phyloP scores from a whole-genome alignment of 164 flowering plant species.

The Berberis vulgaris region DNA sequence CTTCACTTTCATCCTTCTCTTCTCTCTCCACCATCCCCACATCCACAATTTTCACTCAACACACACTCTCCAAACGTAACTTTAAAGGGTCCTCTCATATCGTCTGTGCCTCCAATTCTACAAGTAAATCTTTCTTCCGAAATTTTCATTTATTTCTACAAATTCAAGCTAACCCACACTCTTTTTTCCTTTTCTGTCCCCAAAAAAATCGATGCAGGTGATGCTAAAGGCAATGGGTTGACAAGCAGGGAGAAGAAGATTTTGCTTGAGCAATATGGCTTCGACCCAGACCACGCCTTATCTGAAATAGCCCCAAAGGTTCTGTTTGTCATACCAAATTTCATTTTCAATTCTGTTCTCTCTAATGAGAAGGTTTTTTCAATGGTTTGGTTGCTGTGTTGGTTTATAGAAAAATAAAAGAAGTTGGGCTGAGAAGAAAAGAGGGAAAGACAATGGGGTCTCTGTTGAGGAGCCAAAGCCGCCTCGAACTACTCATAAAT shows the following conservation, averaged over 20 bases:
- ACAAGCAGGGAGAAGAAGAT: conserved; percentile 28
- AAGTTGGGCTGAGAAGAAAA: conserved; percentile 28
- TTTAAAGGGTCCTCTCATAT: too few relatives aligned
- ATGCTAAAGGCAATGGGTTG: conserved; percentile 17
- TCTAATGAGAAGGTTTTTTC: background rate
- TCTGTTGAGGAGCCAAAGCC: conserved; percentile 30
- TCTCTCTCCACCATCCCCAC: too few relatives aligned
- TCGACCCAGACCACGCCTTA: conserved; percentile 46
- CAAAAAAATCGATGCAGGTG: background rate
- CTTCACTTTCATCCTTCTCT: too few relatives aligned
- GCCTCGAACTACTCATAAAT: conserved; percentile 58
- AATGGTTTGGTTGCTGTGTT: background rate
- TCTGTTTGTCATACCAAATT: background rate
- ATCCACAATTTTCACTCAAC: too few relatives aligned
- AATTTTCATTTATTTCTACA: too few relatives aligned
- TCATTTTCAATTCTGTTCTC: background rate
- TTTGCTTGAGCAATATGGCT: conserved; percentile 55
- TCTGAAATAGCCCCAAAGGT: conserved; percentile 36
- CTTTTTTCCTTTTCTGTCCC: too few relatives aligned
- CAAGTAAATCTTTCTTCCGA: too few relatives aligned
- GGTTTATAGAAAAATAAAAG: conserved; percentile 38
- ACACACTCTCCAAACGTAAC: too few relatives aligned
- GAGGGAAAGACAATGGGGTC: conserved; percentile 18
- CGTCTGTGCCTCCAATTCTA: too few relatives aligned
- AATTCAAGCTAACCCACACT: too few relatives aligned